A percentile compares a stretch with the other conserved stretches of the same genome.
Evolutionary conservation across 805 yeast species (phyloP).

Genomic region (Suhomyces xylopsoci): DNA sequence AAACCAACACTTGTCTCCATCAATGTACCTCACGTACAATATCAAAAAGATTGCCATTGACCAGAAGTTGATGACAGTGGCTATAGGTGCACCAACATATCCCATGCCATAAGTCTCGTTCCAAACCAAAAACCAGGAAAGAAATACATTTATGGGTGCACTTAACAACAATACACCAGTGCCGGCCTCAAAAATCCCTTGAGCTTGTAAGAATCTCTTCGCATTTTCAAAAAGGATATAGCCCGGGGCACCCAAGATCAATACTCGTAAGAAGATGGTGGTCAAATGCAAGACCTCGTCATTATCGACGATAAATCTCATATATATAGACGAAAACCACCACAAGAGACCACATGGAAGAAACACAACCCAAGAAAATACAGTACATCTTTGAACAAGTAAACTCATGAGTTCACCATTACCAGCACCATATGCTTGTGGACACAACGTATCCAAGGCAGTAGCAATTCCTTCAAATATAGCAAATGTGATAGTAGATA

Average conservation of each 20-base stretch:
- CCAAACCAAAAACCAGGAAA: constrained; percentile 45
- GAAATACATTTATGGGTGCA: constrained; percentile 40
- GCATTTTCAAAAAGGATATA: constrained; percentile 42
- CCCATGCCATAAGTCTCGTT: constrained; percentile 38
- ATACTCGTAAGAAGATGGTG: constrained; percentile 29
- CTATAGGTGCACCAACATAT: constrained; percentile 43
- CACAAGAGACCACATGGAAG: constrained; percentile 40
- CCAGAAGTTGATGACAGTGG: constrained; percentile 42
- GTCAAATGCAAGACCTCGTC: constrained; percentile 35
- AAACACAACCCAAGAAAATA: constrained; percentile 31
- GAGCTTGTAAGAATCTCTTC: constrained; percentile 44
- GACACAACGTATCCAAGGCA: constrained; percentile 43
- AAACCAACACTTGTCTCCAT: constrained; percentile 70
- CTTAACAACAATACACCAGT: constrained; percentile 40
- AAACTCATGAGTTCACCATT: constrained; percentile 35
- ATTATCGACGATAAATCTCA: constrained; percentile 30
- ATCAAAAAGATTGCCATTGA: constrained; percentile 35
- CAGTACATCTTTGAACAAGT: constrained; percentile 38
- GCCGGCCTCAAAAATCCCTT: constrained; percentile 47
- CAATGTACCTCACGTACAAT: constrained; percentile 39
- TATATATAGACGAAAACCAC: constrained; percentile 35
- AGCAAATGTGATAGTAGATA: constrained; percentile 43
- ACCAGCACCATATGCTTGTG: constrained; percentile 46
- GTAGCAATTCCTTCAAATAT: constrained; percentile 47
- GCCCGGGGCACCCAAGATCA: constrained; percentile 41